Base-by-base conservation (phyloP, 2,329 filamentous ascomycete species). In the Colletotrichum eremochloae region DNA sequence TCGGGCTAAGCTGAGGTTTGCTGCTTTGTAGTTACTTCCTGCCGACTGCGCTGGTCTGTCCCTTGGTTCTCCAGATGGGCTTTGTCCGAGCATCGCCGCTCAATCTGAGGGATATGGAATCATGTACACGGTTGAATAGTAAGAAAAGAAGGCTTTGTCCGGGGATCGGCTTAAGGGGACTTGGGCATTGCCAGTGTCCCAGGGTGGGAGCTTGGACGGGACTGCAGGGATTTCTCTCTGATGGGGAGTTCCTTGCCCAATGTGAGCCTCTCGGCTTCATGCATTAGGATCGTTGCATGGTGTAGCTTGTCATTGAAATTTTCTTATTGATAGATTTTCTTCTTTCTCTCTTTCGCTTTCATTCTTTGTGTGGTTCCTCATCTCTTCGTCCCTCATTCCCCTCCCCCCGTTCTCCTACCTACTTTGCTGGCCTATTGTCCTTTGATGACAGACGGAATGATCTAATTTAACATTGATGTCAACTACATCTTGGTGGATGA, bases 221-320 rank as follows among this genome's bases (percentile, higher is more conserved):
- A 56, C 36, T 24, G 38, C 38, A 24, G 40, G 40, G 38, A 40
- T 42, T 18, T 33, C 5, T 40, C 33, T 33, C 12, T 44, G 24
- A 46, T 46, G 42, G 50, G 62, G 18, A 55, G 38, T 29, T 56
- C 62, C 62, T 64, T 64, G 50, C 33, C 29, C 38, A 20, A 29
- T 24, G 29, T 42, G 20, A 64, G 50, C 5, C 36, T 56, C 20
- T 64, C 29, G 38, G 20, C 62, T 64, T 64, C 62, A 46, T 64
- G 62, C 62, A 31, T 33, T 33, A 31, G 29, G 14, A 55, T 24
- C 6, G 55, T 46, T 31, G n/a, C 62, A 64, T 36, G 40, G 62
- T 55, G 50, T n/a, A 56, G 50, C 62, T 56, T 64, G 62, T 33
- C 38, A 18, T 20, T 53, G 46, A 44, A 42, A 29, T n/a, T 56